Conservation (phyloP, 2,329 filamentous ascomycete species). For the Chrysoporthe austroafricana region DNA sequence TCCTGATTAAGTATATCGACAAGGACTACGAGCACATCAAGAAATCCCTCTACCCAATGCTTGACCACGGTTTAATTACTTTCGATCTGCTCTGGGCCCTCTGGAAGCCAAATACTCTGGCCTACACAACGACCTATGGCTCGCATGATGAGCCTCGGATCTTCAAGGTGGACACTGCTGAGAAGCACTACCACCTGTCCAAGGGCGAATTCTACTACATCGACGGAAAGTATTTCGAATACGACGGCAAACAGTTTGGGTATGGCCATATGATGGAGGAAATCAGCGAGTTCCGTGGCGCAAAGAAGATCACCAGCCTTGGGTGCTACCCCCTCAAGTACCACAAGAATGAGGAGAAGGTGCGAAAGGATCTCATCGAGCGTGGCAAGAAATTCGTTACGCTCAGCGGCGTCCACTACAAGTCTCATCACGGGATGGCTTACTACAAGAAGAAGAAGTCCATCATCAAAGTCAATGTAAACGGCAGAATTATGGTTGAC, state of each 20-base stretch:
- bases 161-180: slow-evolving; percentile 79
- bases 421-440: slow-evolving; percentile 79
- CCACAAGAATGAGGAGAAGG: slow-evolving; percentile 69
- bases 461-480: slow-evolving; percentile 76
- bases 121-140: slow-evolving; percentile 77
- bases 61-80: slow-evolving; percentile 82
- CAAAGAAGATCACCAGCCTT: slow-evolving; percentile 80
- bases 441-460: slow-evolving; percentile 83
- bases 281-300: slow-evolving; percentile 76
- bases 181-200: slow-evolving; percentile 70
- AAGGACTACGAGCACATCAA: slow-evolving; percentile 79
- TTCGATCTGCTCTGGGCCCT: slow-evolving; percentile 89
- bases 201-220: slow-evolving; percentile 77
- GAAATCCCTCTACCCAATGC: slow-evolving; percentile 76
- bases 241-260: slow-evolving; percentile 84
- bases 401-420: slow-evolving; percentile 83
- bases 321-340: slow-evolving; percentile 78
- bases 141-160: slow-evolving; percentile 75
- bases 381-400: slow-evolving; percentile 83
- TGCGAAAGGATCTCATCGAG: slow-evolving; percentile 71
- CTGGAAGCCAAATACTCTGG: slow-evolving; percentile 84
- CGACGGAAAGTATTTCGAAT: slow-evolving; percentile 82
- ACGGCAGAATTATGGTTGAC: slow-evolving; percentile 87
- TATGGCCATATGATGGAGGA: slow-evolving; percentile 72
- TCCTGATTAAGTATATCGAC: slow-evolving; percentile 47